Base-by-base conservation (phyloP, 148 eudicot genomes). In the Vaccinium darrowii region DNA sequence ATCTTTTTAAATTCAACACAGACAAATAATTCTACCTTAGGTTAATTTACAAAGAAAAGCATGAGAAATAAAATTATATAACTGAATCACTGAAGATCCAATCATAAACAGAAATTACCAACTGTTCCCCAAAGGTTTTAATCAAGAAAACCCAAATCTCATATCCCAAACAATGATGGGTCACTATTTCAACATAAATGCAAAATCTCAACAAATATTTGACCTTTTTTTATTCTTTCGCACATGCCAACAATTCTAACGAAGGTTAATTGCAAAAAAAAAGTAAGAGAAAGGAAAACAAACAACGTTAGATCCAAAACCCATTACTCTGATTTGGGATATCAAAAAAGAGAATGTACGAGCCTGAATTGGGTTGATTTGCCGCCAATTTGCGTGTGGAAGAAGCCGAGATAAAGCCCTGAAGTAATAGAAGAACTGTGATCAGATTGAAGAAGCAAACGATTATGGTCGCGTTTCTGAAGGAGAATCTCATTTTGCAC, bases 401-500 rank as follows among this genome's bases (percentile, higher is more conserved):
- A 4, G 90, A 52, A 81, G 91, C 88, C 81, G 89, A 91, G 84
- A 95, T 86, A 79, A 94, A 92, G 52, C 85, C 88, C 12, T 91
- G 92, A 79, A 95, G 88, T 71, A 95, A 86, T 88, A 93, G 85
- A 63, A 95, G 88, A 16, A 90, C 92, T 43, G 93, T 88, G 85
- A 94, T 81, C 58, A 95, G 79, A 85, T 95, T 95, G 86, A 93
- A 89, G 69, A 91, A 82, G 87, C 93, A 93, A 16, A 94, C 86
- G 2, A 91, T 16, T 33, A 95, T 85, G 3, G 98, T 95, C 8
- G 98, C 98, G 67, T 88, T 95, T 87, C 87, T 92, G 92, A 91
- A 95, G 1, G 98, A 90, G 52, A 93, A 80, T 69, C 89, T 88
- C 82, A 87, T 67, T 84, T 84, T 88, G 92, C 84, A 82, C 91